Percentiles rank a stretch among this genome's conserved stretches.
These are phyloP conservation scores for Epichloe scottii DNA, from an alignment of 2,329 filamentous ascomycete genomes.

Conservation along the genomic window DNA sequence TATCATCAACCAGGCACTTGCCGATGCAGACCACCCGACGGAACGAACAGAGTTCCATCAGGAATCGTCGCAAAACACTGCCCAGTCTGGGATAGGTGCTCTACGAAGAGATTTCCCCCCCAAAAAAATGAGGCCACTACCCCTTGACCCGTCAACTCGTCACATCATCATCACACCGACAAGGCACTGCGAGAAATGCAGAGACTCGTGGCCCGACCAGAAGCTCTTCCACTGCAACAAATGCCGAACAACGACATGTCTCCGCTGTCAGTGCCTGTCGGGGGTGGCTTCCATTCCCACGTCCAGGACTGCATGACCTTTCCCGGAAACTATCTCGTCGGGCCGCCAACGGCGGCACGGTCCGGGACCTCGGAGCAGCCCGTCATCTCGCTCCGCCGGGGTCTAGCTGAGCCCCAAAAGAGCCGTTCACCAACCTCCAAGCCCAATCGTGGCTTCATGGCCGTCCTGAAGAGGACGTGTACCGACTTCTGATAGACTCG, in stretches of 20 bases:
- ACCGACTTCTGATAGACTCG: slow-evolving; percentile 28
- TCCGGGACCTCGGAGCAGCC: not conserved
- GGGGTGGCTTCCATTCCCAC: not conserved
- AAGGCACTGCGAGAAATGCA: not conserved
- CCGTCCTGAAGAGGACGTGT: slow-evolving; percentile 27
- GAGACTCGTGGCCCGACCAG: not conserved
- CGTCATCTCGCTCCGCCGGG: slow-evolving; percentile 1
- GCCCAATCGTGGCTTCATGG: slow-evolving; percentile 24
- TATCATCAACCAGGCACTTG: too few relatives aligned
- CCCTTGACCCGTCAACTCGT: not conserved
- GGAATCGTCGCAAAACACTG: too few relatives aligned
- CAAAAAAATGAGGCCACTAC: too few relatives aligned
- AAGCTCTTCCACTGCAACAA: slow-evolving; percentile 1
- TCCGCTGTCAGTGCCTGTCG: not conserved
- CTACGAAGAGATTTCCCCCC: not conserved
- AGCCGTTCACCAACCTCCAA: slow-evolving; percentile 22
- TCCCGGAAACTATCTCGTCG: slow-evolving; percentile 1
- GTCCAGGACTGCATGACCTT: slow-evolving; percentile 2
- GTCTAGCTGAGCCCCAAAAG: slow-evolving; percentile 11
- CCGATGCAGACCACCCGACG: too few relatives aligned
- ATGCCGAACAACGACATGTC: not conserved
- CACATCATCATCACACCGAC: not conserved
- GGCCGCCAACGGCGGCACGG: not conserved
- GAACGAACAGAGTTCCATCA: too few relatives aligned
- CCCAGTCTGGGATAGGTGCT: too few relatives aligned